Base-by-base conservation (phyloP, 208 protist species). In the Crithidia brevicula region DNA sequence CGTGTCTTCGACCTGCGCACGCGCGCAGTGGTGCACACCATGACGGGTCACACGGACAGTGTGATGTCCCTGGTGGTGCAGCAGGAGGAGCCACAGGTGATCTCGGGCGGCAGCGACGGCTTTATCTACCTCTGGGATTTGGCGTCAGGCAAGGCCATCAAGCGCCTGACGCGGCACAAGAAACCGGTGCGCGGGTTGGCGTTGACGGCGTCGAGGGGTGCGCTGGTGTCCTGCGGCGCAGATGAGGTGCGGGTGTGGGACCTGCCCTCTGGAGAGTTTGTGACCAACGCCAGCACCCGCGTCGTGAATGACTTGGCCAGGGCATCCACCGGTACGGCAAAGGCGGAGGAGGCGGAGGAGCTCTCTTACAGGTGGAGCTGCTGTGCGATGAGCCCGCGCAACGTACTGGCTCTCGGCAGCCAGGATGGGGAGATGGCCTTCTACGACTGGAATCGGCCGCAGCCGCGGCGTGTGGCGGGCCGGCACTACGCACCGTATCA, bases 171-270 rank as follows among this genome's bases (percentile, higher is more conserved):
- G 20, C 93, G 99, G 51, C 99, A 99, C 88, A 99, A 99, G 88
- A 99, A 99, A 76, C 77, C 88, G 20, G 95, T 99, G 9, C 91
- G 99, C 25, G 82, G 91, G 20, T 31, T 99, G 11, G 71, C 84
- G 1, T 23, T 99, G 23, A 95, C 97, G 61, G 86, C 90, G 10
- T 78, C 72, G 20, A 97, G 98, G 64, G 91, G 83, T 47, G 85
- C 85, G n/a, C 98, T 99, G 40, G 93, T 93, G 4, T 96, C 95
- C 0, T 99, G 86, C 42, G 89, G 93, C 13, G 82, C 98, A 0
- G 99, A 99, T 79, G 93, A 98, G 47, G 95, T 99, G 25, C 99
- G 99, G 33, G 88, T 99, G 54, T 99, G 98, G 97, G 82, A 91
- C 49, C 83, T 96, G 42, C 97, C 98, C 4, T 84, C 95, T 13